Base-by-base conservation (phyloP, 176 grass and related monocot genomes). In the Rhynchospora pubera region DNA sequence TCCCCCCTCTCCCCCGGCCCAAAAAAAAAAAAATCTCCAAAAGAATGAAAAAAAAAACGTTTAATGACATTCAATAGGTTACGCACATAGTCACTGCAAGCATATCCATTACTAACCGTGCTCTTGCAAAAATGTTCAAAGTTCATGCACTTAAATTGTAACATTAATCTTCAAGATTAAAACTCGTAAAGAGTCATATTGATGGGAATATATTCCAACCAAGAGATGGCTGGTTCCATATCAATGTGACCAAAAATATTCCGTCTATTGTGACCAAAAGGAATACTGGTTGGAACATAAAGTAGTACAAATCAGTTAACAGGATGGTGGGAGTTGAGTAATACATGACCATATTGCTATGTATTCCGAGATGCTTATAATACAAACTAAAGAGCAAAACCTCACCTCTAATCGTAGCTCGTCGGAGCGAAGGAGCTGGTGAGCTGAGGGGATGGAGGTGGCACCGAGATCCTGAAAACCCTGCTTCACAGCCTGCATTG, bases 381-480 rank as follows among this genome's bases (percentile, higher is more conserved):
- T 21, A 42, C 16, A 77, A 85, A 78, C 45, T 28, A 18, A 30
- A 32, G 7, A 67, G 61, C 44, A 67, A 71, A 28, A 65, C 83
- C 19, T 44, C 91, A 99, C 96, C 96, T 99, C 93, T 39, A 99
- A 85, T 88, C 91, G 87, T 65, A 99, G 84, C 13, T 90, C 83
- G 1, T 99, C 89, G 8, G 79, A 87, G 51, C 53, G 55, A 81
- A 99, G 65, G 45, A 99, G 89, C 83, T 95, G 86, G 57, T 99
- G 96, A 73, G 89, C 93, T 12, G 89, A 93, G 81, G 81, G 69
- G 72, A 99, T 81, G 86, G 96, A 95, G 53, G 84, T 90, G 80
- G 93, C 93, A 52, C 96, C 96, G 57, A 99, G 87, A 86, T 99
- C 96, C 83, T 99, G 96, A 82, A 99, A 93, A 63, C 96, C 96